Conservation (phyloP, 1,139 yeast genomes). For the Scheffersomyces cryptocercus region DNA sequence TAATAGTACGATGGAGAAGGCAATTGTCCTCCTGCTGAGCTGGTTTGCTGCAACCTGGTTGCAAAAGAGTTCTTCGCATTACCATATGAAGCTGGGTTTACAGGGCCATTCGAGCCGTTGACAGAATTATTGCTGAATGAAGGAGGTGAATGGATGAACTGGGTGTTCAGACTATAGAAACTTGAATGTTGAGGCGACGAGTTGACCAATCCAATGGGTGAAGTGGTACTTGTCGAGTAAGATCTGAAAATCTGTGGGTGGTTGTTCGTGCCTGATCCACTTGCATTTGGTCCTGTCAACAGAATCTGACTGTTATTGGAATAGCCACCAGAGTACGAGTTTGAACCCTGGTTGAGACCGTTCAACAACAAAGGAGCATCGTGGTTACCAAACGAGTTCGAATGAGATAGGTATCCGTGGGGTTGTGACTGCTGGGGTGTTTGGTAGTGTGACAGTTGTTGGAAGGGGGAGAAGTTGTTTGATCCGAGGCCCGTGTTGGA, state of each 20-base stretch:
- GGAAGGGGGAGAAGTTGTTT: background rate
- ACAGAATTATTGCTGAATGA: background rate
- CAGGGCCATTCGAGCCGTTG: background rate
- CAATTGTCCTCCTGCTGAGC: constrained; percentile 5
- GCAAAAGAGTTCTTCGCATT: background rate
- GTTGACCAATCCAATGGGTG: background rate
- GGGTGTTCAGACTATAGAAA: background rate
- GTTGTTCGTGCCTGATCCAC: background rate
- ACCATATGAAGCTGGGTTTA: too few relatives aligned
- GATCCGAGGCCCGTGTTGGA: too few relatives aligned
- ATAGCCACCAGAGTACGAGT: constrained; percentile 3
- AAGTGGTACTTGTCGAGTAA: background rate
- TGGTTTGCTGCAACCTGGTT: constrained; percentile 11
- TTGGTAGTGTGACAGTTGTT: constrained; percentile 1
- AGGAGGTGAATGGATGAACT: constrained; percentile 8
- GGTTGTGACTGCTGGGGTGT: constrained; percentile 1
- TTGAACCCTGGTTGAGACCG: background rate
- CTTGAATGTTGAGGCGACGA: background rate
- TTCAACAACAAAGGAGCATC: background rate
- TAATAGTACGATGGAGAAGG: constrained; percentile 10
- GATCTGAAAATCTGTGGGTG: background rate
- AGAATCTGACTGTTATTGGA: constrained; percentile 1
- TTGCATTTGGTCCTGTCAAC: background rate
- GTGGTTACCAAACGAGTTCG: background rate
- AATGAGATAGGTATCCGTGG: background rate